A percentile compares a stretch with the other conserved stretches of the same genome.
Evolutionary conservation across 805 yeast species (phyloP).

Genomic region (Cyberlindnera maclurae): DNA sequence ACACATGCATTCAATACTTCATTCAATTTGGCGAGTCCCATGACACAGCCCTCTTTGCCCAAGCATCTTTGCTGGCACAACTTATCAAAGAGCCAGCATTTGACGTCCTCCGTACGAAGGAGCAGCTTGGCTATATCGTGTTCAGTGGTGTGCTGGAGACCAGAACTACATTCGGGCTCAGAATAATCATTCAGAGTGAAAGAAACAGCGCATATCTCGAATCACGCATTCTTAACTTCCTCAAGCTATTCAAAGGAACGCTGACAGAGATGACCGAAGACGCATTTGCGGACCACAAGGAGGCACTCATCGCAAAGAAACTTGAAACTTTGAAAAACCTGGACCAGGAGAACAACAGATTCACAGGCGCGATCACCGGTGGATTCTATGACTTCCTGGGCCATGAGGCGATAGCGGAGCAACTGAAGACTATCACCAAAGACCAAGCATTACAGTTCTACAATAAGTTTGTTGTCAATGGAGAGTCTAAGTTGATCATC

Average conservation of each 20-base stretch:
- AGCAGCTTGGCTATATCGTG: constrained; percentile 92
- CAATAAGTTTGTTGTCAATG: constrained; percentile 33
- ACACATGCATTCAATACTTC: constrained; percentile 77
- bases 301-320: constrained; percentile 59
- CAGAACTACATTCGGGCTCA: constrained; percentile 65
- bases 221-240: constrained; percentile 65
- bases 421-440: constrained; percentile 47
- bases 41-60: constrained; percentile 38
- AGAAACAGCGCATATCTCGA: constrained; percentile 67
- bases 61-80: constrained; percentile 62
- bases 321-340: constrained; percentile 70
- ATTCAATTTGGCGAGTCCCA: constrained; percentile 54
- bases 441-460: constrained; percentile 53
- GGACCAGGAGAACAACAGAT: constrained; percentile 63
- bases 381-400: constrained; percentile 76
- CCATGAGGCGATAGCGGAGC: constrained; percentile 47
- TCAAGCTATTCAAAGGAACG: constrained; percentile 38
- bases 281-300: constrained; percentile 63
- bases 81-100: constrained; percentile 83
- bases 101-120: constrained; percentile 83
- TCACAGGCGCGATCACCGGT: constrained; percentile 58
- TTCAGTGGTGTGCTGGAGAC: constrained; percentile 66
- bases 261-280: constrained; percentile 48
- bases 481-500: constrained; percentile 41
- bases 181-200: constrained; percentile 81